These are phyloP conservation scores for Coemansia sp. DNA, from an alignment of 192 early-diverging fungal genomes.

Conservation along the genomic window DNA sequence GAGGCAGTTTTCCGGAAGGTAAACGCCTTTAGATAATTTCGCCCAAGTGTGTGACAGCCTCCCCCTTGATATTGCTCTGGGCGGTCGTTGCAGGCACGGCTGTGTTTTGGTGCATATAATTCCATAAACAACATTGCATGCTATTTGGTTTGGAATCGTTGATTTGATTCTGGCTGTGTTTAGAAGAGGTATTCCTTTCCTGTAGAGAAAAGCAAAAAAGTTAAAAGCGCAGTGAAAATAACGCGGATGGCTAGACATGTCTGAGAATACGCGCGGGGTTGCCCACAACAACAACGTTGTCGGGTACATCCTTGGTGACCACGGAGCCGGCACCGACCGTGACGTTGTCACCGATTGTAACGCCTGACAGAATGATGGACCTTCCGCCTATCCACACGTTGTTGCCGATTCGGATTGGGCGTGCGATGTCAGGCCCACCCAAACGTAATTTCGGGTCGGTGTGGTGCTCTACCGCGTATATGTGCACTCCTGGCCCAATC, in stretches of 20 bases:
- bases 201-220: no score
- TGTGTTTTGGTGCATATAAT: no score
- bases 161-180: no score
- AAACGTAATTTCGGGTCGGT: slow-evolving; percentile 53
- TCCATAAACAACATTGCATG: no score
- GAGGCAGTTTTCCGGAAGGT: not conserved
- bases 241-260: slow-evolving; percentile 25
- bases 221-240: no score
- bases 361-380: slow-evolving; percentile 76
- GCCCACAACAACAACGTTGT: slow-evolving; percentile 76
- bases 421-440: slow-evolving; percentile 19
- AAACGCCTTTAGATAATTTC: not conserved
- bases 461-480: slow-evolving; percentile 76
- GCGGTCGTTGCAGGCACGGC: no score
- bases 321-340: slow-evolving; percentile 80
- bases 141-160: not conserved
- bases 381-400: slow-evolving; percentile 89
- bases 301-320: slow-evolving; percentile 84
- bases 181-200: no score
- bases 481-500: slow-evolving; percentile 75
- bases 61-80: no score
- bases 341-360: slow-evolving; percentile 80
- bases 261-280: slow-evolving; percentile 82
- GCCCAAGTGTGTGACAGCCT: no score
- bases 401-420: slow-evolving; percentile 67